A percentile compares a stretch with the other conserved stretches of the same genome.
Conservation (phyloP, 2,329 filamentous ascomycete genomes). For the Penicillium sp. region DNA sequence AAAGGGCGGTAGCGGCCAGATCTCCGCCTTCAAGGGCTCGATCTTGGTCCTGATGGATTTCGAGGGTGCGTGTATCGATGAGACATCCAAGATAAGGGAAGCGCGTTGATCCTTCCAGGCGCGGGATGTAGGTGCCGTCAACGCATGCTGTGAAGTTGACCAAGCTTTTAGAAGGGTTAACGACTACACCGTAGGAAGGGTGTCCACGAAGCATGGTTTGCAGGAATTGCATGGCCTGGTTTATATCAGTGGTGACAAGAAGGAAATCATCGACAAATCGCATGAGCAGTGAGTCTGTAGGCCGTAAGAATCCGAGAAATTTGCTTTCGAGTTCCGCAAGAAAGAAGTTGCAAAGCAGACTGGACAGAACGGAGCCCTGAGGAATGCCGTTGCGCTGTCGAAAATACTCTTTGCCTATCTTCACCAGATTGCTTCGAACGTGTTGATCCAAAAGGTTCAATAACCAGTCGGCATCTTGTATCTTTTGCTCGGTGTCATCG, state of each 20-base stretch:
- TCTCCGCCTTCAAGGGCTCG: slow-evolving; percentile 49
- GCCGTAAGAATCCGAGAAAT: slow-evolving; percentile 68
- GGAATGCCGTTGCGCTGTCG: slow-evolving; percentile 88
- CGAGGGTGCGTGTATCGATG: slow-evolving; percentile 75
- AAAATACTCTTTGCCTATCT: slow-evolving; percentile 86
- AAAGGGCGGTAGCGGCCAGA: slow-evolving; percentile 61
- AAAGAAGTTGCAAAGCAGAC: slow-evolving; percentile 90
- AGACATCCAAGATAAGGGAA: slow-evolving; percentile 90
- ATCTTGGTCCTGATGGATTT: slow-evolving; percentile 71
- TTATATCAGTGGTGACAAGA: slow-evolving; percentile 73
- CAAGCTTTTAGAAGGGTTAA: slow-evolving; percentile 79
- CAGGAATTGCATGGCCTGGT: slow-evolving; percentile 73
- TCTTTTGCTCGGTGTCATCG: slow-evolving; percentile 65
- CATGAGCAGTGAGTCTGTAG: slow-evolving; percentile 69
- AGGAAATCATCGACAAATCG: slow-evolving; percentile 92
- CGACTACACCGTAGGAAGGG: slow-evolving; percentile 76
- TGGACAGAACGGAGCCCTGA: slow-evolving; percentile 88
- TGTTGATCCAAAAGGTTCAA: slow-evolving; percentile 76
- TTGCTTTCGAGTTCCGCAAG: slow-evolving; percentile 83
- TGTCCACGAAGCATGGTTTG: slow-evolving; percentile 79
- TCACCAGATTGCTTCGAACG: slow-evolving; percentile 82
- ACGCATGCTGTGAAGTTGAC: slow-evolving; percentile 77
- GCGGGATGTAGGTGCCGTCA: slow-evolving; percentile 56
- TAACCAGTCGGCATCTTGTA: slow-evolving; percentile 63
- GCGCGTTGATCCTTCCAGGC: slow-evolving; percentile 46